These are phyloP conservation scores for Rhodomyrtus tomentosa DNA, from an alignment of 345 rosid genomes.

Conservation along the genomic window DNA sequence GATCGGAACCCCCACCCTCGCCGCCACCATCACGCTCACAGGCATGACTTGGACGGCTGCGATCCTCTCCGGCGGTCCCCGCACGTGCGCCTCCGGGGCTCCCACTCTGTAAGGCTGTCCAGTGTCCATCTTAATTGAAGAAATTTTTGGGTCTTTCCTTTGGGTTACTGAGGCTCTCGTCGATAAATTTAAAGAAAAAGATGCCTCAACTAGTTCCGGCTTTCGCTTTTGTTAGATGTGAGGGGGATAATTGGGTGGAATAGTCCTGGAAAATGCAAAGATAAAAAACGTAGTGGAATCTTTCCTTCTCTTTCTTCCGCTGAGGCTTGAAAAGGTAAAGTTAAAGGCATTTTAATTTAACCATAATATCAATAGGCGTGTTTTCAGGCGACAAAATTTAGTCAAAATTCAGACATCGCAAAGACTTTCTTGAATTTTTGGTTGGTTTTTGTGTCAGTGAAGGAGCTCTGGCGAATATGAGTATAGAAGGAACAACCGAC, in stretches of 20 bases:
- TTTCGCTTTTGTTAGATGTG: background rate
- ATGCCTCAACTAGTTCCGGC: background rate
- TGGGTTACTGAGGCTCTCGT: background rate
- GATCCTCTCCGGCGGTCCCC: slow-evolving; percentile 49
- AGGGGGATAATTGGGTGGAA: background rate
- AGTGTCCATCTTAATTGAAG: background rate
- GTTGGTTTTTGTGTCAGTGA: background rate
- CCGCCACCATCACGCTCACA: slow-evolving; percentile 24
- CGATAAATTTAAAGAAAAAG: background rate
- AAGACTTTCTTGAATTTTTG: background rate
- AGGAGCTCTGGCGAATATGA: background rate
- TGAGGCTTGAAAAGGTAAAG: background rate
- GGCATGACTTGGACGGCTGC: slow-evolving; percentile 47
- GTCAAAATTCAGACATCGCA: background rate
- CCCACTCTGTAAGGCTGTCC: slow-evolving; percentile 24
- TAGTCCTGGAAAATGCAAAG: background rate
- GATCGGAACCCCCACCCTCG: slow-evolving; percentile 25
- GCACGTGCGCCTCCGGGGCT: slow-evolving; percentile 36
- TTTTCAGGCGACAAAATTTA: background rate
- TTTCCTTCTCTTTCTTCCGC: background rate
- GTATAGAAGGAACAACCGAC: background rate
- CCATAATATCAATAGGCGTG: background rate
- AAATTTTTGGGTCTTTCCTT: background rate
- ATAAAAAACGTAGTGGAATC: background rate
- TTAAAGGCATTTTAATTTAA: background rate